Evolutionary conservation across 2,329 filamentous ascomycete genomes (phyloP).

Genomic region (Cryphonectria nitschkei): DNA sequence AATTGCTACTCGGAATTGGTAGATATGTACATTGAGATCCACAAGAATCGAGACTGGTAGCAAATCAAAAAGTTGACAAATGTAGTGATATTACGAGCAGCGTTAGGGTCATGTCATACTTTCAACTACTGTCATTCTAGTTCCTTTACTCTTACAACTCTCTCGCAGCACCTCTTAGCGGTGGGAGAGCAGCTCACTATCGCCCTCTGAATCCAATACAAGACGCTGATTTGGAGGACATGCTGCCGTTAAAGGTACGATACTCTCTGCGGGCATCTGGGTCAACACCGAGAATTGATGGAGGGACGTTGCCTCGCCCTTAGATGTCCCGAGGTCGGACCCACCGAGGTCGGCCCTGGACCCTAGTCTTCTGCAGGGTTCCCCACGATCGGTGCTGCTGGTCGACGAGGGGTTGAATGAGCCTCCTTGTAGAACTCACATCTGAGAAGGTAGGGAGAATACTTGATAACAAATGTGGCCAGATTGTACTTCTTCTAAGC

Average conservation of each 20-base stretch:
- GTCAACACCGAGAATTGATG: not conserved
- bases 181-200: not conserved
- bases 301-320: not conserved
- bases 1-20: not conserved
- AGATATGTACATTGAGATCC: not conserved
- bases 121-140: not conserved
- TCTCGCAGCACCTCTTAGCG: not conserved
- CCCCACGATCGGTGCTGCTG: conserved; percentile 7
- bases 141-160: not conserved
- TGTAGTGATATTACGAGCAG: not conserved
- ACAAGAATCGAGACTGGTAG: not conserved
- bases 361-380: conserved; percentile 1
- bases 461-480: not conserved
- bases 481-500: not conserved
- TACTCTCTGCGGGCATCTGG: not conserved
- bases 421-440: not conserved
- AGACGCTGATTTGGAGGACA: not conserved
- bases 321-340: not conserved
- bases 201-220: not conserved
- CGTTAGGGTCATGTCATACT: not conserved
- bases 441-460: not conserved
- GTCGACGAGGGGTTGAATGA: not conserved
- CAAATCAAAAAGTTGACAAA: too few species aligned
- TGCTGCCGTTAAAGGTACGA: not conserved
- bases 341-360: not conserved